phyloP scores from a whole-genome alignment of 192 early-diverging fungal genomes.

The Backusella mclennaniae region DNA sequence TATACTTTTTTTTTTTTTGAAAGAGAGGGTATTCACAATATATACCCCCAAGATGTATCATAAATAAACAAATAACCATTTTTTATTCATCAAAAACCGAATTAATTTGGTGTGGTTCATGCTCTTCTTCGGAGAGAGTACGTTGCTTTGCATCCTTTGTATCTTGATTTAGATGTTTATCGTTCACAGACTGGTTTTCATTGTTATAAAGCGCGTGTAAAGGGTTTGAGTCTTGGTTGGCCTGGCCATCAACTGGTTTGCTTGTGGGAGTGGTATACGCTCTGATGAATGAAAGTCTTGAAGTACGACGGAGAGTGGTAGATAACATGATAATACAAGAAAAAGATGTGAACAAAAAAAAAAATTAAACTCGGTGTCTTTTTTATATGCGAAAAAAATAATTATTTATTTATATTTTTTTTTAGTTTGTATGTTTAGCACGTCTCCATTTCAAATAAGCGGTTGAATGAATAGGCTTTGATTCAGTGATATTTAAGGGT shows the following conservation, averaged over 20 bases:
- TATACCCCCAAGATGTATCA: too few species aligned
- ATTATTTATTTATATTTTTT: not conserved
- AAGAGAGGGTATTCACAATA: not conserved
- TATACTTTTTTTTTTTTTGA: not conserved
- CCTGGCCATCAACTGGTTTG: not conserved
- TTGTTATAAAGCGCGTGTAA: constrained; percentile 22
- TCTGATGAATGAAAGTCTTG: not conserved
- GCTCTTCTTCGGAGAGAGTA: not conserved
- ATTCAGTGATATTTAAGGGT: constrained; percentile 12
- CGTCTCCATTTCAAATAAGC: constrained; percentile 24
- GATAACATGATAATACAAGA: not conserved
- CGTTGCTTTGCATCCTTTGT: not conserved
- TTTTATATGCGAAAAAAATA: not conserved
- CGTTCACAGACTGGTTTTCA: constrained; percentile 9
- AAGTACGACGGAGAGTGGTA: not conserved
- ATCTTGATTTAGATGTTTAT: not conserved
- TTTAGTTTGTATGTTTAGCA: not conserved
- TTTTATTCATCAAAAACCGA: constrained; percentile 17
- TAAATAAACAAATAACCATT: too few species aligned
- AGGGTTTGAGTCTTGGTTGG: constrained; percentile 1
- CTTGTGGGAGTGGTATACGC: not conserved
- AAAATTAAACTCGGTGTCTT: not conserved
- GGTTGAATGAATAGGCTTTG: constrained; percentile 10
- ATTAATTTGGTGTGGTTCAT: not conserved
- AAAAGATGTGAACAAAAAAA: not conserved